Base-by-base conservation (phyloP, 345 rosid genomes). In the Trapa incisa region DNA sequence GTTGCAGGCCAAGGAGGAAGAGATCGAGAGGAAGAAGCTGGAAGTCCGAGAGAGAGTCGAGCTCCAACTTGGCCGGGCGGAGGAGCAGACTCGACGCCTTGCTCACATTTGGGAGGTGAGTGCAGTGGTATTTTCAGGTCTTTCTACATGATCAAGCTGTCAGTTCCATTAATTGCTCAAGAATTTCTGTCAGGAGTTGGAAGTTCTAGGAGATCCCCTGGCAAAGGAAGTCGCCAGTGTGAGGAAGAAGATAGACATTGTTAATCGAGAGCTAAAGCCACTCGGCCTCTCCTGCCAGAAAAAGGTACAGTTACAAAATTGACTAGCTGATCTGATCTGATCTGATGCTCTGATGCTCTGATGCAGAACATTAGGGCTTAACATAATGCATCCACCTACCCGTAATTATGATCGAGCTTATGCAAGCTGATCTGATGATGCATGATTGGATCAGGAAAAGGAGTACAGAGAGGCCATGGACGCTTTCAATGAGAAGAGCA, bases 401-500 rank as follows among this genome's bases (percentile, higher is more conserved):
- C 43, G 7, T 41, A 41, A 41, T 3, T 2, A 4, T 41, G 7
- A 41, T 41, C 0, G 43, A 41, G 43, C 43, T 41, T 0, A 41
- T 41, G 43, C 43, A 41, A 41, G 43, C 43, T 41, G 2, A 41
- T 41, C 6, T 22, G 29, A 22, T 22, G 29, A 22, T 22, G 29
- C 29, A 41, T 50, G 56, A 15, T 0, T 3, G 33, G 53, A 4
- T 17, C 82, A 89, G 98, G 96, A 89, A 76, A 89, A 82, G 79
- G 96, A 89, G 77, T 85, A 86, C 67, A 79, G 71, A 68, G 91
- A 84, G 45, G 84, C 83, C 56, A 39, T 80, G 67, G 91, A 87
- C 72, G 85, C 88, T 66, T 87, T 89, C 78, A 89, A 86, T 50
- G 92, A 86, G 73, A 92, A 85, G 84, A 87, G 69, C 76, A 86